Percentiles rank a stretch among this genome's conserved stretches.
Evolutionary conservation across 2,329 filamentous ascomycete genomes (phyloP).

Genomic region (Chaetomiaceae sp.): DNA sequence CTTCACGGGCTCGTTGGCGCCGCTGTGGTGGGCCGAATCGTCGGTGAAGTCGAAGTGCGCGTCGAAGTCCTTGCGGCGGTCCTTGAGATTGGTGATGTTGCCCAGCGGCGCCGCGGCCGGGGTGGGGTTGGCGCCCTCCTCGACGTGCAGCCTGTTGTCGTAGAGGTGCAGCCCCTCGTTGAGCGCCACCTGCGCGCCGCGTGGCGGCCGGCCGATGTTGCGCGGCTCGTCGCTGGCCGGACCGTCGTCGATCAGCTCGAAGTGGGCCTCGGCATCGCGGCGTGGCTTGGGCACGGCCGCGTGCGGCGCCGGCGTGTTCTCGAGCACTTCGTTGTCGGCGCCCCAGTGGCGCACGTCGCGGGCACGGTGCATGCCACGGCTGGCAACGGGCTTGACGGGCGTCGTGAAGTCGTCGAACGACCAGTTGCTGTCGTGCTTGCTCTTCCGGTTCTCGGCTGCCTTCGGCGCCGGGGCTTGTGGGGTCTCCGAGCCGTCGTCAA

Average conservation of each 20-base stretch:
- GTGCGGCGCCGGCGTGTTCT: constrained; percentile 52
- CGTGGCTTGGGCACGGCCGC: constrained; percentile 61
- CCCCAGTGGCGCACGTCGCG: constrained; percentile 56
- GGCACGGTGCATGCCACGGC: constrained; percentile 56
- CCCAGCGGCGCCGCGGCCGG: constrained; percentile 45
- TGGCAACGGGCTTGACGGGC: constrained; percentile 62
- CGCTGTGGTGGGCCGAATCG: constrained; percentile 46
- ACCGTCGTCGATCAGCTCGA: constrained; percentile 73
- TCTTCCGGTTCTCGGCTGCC: constrained; percentile 41
- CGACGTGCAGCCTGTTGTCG: constrained; percentile 66
- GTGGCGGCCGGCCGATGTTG: constrained; percentile 37
- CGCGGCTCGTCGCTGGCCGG: constrained; percentile 44
- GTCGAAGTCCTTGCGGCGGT: constrained; percentile 70
- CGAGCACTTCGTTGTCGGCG: constrained; percentile 58
- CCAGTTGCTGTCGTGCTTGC: constrained; percentile 72
- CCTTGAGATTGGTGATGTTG: constrained; percentile 65
- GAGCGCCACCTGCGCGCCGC: constrained; percentile 50
- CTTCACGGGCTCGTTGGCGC: constrained; percentile 34
- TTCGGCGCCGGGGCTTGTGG: constrained; percentile 39
- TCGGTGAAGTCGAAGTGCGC: constrained; percentile 73
- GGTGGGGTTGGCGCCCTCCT: constrained; percentile 40
- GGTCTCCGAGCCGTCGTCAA: constrained; percentile 58
- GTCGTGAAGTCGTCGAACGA: constrained; percentile 83
- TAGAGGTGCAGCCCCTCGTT: constrained; percentile 69
- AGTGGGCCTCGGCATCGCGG: constrained; percentile 75